A percentile compares a stretch with the other conserved stretches of the same genome.
Conservation (phyloP, 352 stramenopile species). For the Globisporangium recalcitrans region DNA sequence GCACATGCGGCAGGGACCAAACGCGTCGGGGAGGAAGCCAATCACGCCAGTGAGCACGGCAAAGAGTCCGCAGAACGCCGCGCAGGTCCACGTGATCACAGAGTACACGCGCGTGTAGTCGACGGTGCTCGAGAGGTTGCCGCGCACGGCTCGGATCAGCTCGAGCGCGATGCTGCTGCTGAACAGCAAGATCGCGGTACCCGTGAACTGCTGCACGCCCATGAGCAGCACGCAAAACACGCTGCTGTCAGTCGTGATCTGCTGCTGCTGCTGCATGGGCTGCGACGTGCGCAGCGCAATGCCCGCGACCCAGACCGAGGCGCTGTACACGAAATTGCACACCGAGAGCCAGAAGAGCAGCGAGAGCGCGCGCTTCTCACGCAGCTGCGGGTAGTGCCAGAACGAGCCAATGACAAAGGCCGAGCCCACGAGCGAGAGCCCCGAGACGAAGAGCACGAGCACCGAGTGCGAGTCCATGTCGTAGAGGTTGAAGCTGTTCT, state of each 20-base stretch:
- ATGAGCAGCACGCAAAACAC: conserved; percentile 53
- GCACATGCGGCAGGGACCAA: conserved; percentile 49
- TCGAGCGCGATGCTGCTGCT: conserved; percentile 56
- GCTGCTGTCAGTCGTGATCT: conserved; percentile 16
- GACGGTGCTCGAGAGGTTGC: conserved; percentile 39
- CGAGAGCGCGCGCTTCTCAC: conserved; percentile 40
- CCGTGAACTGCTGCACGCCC: conserved; percentile 60
- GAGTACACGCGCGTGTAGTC: conserved; percentile 60
- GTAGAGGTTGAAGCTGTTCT: conserved; percentile 68
- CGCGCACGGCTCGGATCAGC: conserved; percentile 53
- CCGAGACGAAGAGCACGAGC: conserved; percentile 66
- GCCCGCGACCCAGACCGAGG: conserved; percentile 53
- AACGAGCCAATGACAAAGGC: conserved; percentile 66
- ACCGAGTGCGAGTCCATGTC: conserved; percentile 72
- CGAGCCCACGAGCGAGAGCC: conserved; percentile 58
- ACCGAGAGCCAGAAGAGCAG: conserved; percentile 65
- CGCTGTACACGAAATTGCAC: conserved; percentile 55
- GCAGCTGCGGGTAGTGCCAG: conserved; percentile 55
- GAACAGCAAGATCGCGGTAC: conserved; percentile 54
- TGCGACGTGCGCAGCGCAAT: conserved; percentile 16
- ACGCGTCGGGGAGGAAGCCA: conserved; percentile 57
- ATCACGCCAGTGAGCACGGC: conserved; percentile 54
- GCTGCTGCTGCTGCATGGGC: conserved; percentile 25
- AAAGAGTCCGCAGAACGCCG: conserved; percentile 35
- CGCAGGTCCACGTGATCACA: conserved; percentile 47